These are phyloP conservation scores for Mortierella sp. DNA, from an alignment of 371 early-diverging fungal genomes.

Conservation along the genomic window DNA sequence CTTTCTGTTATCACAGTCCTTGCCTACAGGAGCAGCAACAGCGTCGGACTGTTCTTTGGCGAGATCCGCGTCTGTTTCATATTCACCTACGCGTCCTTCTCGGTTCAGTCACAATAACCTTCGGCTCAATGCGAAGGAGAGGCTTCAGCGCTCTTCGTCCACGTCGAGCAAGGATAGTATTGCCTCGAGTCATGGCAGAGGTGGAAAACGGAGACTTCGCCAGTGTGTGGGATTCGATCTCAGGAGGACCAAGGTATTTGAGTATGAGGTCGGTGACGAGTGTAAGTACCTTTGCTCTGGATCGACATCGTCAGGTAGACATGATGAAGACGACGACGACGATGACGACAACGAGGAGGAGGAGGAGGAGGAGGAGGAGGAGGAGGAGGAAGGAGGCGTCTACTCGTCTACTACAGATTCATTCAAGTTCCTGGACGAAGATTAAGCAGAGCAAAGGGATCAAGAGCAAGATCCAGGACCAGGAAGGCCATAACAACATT, in stretches of 20 bases:
- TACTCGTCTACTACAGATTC: background rate
- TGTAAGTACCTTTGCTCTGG: constrained; percentile 8
- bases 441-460: too few species aligned
- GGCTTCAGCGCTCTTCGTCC: constrained; percentile 28
- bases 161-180: constrained; percentile 4
- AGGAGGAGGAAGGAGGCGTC: background rate
- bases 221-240: constrained; percentile 36
- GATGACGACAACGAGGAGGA: background rate
- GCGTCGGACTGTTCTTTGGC: background rate
- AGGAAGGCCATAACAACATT: too few species aligned
- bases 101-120: background rate
- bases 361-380: background rate
- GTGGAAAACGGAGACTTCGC: background rate
- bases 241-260: constrained; percentile 28
- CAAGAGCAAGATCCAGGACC: too few species aligned
- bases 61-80: background rate
- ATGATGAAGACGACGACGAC: too few species aligned
- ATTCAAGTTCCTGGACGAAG: too few species aligned
- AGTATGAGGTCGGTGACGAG: constrained; percentile 34
- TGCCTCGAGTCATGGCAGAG: background rate
- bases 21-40: background rate
- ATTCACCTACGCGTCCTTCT: background rate
- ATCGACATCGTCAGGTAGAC: too few species aligned
- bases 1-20: constrained; percentile 3
- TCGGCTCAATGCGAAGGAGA: background rate